Base-by-base conservation (phyloP, 768 basidiomycete genomes). In the Rhizopogon salebrosus region DNA sequence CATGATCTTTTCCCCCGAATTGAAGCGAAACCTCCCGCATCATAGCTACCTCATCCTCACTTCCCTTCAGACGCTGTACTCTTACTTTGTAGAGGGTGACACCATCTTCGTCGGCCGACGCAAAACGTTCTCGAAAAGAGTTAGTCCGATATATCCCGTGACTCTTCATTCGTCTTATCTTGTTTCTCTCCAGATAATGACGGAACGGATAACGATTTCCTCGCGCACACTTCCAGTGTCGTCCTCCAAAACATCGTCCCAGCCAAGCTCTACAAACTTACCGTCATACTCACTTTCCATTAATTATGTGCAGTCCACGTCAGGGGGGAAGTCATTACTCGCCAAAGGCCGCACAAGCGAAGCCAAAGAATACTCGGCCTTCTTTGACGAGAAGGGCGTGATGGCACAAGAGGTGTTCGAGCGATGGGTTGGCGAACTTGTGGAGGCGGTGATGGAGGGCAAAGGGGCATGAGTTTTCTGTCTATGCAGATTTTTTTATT, bases 61-160 rank as follows among this genome's bases (percentile, higher is more conserved):
- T 3, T 65, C 78, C 24, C 64, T 84, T 10, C 87, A 92, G 67
- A 80, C 87, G 11, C 71, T 90, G 29, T 95, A 95, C 63, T 79
- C 87, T n/a, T 90, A 88, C 64, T 89, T 91, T 57, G 69, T 95
- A 52, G 92, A 95, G 66, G 85, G 87, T 31, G 78, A 89, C 54
- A 85, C 82, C 49, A 83, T 95, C 54, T 98, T 92, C 64, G 83
- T 89, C 23, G 94, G 94, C 34, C 91, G 87, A 65, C 83, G 94
- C 57, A 93, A 95, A 71, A 87, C 89, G 14, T 83, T 95, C 57
- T 89, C 89, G 14, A 92, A 91, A 67, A 79, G 91, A 54, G 90
- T 92, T 58, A 54, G 84, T 73, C 20, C 46, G 35, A 6, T 3
- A n/a, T 13, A 22, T 42, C 23, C 13, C 24, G 39, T 16, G 22